Evolutionary conservation across 2,329 filamentous ascomycete species (phyloP).

Genomic region (Neoscytalidium dimidiatum): DNA sequence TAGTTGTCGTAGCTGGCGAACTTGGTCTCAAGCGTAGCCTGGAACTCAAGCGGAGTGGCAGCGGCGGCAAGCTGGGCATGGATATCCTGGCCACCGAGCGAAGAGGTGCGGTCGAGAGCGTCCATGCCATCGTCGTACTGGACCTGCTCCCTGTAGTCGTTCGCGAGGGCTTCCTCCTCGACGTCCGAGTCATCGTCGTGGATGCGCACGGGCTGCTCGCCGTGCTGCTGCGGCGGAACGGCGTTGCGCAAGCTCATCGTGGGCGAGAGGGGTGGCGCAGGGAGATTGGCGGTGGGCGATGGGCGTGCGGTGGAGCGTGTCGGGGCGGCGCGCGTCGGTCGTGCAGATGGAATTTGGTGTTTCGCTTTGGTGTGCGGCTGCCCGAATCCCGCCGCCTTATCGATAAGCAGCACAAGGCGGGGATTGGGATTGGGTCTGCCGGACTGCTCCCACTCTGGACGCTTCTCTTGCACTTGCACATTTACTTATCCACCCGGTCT

Average conservation of each 20-base stretch:
- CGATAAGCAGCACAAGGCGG: constrained; percentile 9
- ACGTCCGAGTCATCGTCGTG: constrained; percentile 84
- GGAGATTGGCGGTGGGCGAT: constrained; percentile 1
- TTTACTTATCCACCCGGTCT: background rate
- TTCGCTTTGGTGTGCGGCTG: constrained; percentile 20
- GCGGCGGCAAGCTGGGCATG: constrained; percentile 89
- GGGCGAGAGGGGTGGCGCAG: background rate
- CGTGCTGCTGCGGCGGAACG: constrained; percentile 42
- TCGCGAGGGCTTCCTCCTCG: constrained; percentile 93
- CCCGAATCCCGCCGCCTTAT: constrained; percentile 11
- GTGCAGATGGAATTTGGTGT: constrained; percentile 22
- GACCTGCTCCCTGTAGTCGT: constrained; percentile 92
- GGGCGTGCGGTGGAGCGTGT: constrained; percentile 15
- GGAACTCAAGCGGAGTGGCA: constrained; percentile 93
- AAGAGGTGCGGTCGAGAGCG: constrained; percentile 71
- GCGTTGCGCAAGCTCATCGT: constrained; percentile 41
- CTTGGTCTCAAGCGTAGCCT: constrained; percentile 92
- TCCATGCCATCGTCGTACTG: constrained; percentile 87
- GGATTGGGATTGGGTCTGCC: background rate
- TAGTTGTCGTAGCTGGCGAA: constrained; percentile 99
- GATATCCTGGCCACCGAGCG: constrained; percentile 79
- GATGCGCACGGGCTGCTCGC: constrained; percentile 37
- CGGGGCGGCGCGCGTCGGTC: constrained; percentile 17
- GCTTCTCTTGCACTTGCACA: background rate
- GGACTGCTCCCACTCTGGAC: background rate